Evolutionary conservation across 192 early-diverging fungal genomes (phyloP), one percentile per base, ranked within the genome.

Genomic region (Mycoemilia scoparia): DNA sequence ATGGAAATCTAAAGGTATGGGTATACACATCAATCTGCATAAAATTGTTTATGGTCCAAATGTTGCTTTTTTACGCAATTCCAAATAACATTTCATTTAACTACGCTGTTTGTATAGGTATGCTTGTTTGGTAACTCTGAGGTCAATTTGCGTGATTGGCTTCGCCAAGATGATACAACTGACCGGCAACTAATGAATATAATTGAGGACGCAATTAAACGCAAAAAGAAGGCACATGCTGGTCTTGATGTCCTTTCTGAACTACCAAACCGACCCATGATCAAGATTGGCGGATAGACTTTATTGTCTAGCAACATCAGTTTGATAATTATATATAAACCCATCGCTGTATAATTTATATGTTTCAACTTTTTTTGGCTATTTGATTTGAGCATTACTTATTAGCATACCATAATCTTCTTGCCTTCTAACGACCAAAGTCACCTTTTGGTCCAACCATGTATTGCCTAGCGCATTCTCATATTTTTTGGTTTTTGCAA

Each of bases 81-180:
- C n/a, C n/a, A n/a, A n/a, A n/a, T n/a, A n/a, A n/a, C n/a, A n/a
- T n/a, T n/a, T n/a, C n/a, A n/a, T n/a, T n/a, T n/a, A n/a, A n/a
- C n/a, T n/a, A n/a, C n/a, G n/a, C n/a, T n/a, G n/a, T n/a, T n/a
- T n/a, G n/a, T n/a, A n/a, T n/a, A n/a, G n/a, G n/a, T n/a, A 7
- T 96, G 91, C 36, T 46, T 96, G 15, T 96, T 96, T 72, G 91
- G 91, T 1, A 86, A 88, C 44, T 54, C 77, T 0, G 87, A 96
- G 48, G 76, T 96, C 14, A 79, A 73, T 24, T 39, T 96, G 30
- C 66, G 80, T 7, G 86, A 92, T 38, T 48, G 82, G 24, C 43
- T 92, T 34, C 70, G 91, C 4, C 32, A 69, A 21, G 67, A 61
- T 12, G 64, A 55, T 7, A 34, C 52, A 9, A 45, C 62, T 0